Evolutionary conservation across 1,284 basidiomycete genomes (phyloP), one percentile per base, ranked within the genome.

Genomic region (Austropuccinia psidii): DNA sequence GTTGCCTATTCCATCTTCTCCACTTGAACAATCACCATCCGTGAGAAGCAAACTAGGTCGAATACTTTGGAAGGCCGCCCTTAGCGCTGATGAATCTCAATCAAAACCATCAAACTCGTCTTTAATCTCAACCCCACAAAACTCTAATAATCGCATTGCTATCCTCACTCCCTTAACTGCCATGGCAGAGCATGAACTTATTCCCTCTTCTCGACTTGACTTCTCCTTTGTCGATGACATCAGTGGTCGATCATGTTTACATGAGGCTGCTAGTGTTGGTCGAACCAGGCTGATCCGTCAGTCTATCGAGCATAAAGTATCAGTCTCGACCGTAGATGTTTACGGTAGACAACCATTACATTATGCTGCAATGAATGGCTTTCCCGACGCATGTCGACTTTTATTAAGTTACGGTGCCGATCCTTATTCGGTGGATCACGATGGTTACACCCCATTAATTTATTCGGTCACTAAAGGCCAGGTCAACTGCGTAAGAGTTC

Each of bases 141-240:
- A 2, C 19, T 31, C 15, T 29, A 37, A 29, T 45, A 69, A 60
- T 60, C 35, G 67, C 7, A 60, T 69, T 17, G 19, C 67, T 19
- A 60, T 69, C 41, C 55, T 69, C 4, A 69, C 67, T 31, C 67
- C 67, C 21, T 69, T 45, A 15, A 58, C 41, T 11, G 67, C 67
- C 7, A 69, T 69, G 67, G 43, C 47, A 24, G 67, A 69, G 33
- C 39, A 60, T n/a, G 67, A 69, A 24, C 19, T 69, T 75, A 87
- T 88, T 45, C 83, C 92, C 66, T 83, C 84, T 21, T 81, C 83
- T 3, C 85, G 88, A 0, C 90, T 98, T 79, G 91, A 98, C 82
- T 98, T 91, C 80, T 84, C 85, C 64, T 97, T 93, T 79, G 85
- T 97, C 50, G 96, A 98, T 80, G 93, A 97, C 78, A 98, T 99